These are phyloP conservation scores for Saccharomyces kudriavzevii DNA, from an alignment of 805 yeast genomes.

Conservation along the genomic window DNA sequence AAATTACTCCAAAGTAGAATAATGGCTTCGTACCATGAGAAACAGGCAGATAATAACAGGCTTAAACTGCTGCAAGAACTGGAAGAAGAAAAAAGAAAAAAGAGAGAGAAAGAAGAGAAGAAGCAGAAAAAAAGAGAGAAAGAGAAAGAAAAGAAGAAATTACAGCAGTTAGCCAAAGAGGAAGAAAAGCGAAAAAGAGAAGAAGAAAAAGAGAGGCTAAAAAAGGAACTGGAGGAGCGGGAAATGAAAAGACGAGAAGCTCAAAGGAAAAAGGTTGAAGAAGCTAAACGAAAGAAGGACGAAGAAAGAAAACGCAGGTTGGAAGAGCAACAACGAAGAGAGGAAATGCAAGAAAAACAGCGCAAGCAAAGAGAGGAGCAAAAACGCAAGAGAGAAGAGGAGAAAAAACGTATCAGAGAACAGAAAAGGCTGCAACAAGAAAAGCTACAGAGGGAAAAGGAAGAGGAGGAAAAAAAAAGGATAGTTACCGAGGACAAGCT, in stretches of 20 bases:
- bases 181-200: slow-evolving; percentile 51
- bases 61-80: slow-evolving; percentile 55
- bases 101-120: slow-evolving; percentile 58
- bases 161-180: slow-evolving; percentile 54
- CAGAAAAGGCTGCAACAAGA: slow-evolving; percentile 12
- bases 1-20: slow-evolving; percentile 68
- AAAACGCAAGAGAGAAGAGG: slow-evolving; percentile 33
- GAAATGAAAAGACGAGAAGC: slow-evolving; percentile 36
- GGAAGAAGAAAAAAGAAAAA: slow-evolving; percentile 59
- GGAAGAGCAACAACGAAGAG: slow-evolving; percentile 36
- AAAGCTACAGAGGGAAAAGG: slow-evolving; percentile 7
- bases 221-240: slow-evolving; percentile 34
- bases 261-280: slow-evolving; percentile 34
- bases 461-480: slow-evolving; percentile 21
- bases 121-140: slow-evolving; percentile 59
- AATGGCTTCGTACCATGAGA: slow-evolving; percentile 68
- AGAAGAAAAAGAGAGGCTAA: slow-evolving; percentile 46
- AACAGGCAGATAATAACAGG: slow-evolving; percentile 68
- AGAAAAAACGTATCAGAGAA: slow-evolving; percentile 30
- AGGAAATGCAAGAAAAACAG: slow-evolving; percentile 34
- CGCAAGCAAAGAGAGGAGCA: slow-evolving; percentile 33
- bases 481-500: slow-evolving; percentile 21
- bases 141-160: slow-evolving; percentile 59
- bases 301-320: slow-evolving; percentile 35
- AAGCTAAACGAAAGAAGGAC: slow-evolving; percentile 32